Evolutionary conservation across 1,284 basidiomycete genomes (phyloP).

Genomic region (Phenoliferia sp.): DNA sequence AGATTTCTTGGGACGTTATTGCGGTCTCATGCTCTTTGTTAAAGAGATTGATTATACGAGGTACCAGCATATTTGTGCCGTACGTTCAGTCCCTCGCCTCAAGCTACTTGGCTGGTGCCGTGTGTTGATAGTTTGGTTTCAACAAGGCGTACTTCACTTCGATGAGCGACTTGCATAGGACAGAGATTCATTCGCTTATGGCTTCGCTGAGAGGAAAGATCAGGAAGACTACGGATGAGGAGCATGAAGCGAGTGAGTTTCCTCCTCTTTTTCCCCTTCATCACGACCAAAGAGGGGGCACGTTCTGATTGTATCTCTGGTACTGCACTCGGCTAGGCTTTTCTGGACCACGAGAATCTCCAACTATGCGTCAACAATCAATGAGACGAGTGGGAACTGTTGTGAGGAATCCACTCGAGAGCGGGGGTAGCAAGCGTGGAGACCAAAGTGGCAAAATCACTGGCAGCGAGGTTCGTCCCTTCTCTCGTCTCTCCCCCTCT

Average conservation of each 20-base stretch:
- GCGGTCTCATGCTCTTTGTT: slow-evolving; percentile 84
- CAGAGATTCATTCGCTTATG: slow-evolving; percentile 72
- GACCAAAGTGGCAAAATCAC: slow-evolving; percentile 55
- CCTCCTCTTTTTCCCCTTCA: neutral
- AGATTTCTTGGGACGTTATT: slow-evolving; percentile 75
- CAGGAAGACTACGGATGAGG: slow-evolving; percentile 65
- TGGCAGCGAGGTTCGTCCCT: slow-evolving; percentile 57
- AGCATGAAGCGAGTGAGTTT: slow-evolving; percentile 57
- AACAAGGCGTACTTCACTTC: slow-evolving; percentile 78
- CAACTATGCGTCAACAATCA: slow-evolving; percentile 43
- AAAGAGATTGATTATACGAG: slow-evolving; percentile 87
- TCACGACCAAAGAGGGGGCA: neutral
- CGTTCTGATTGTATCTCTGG: neutral
- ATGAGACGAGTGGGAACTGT: slow-evolving; percentile 43
- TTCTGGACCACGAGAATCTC: slow-evolving; percentile 10
- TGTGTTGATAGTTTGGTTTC: slow-evolving; percentile 1
- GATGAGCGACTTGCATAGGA: slow-evolving; percentile 69
- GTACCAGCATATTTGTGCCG: slow-evolving; percentile 81
- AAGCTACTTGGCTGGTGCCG: neutral
- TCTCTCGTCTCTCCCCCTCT: no score
- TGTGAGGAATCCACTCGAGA: slow-evolving; percentile 38
- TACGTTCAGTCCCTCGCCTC: slow-evolving; percentile 46
- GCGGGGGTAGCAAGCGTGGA: slow-evolving; percentile 47
- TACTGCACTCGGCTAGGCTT: slow-evolving; percentile 9
- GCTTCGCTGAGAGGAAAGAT: slow-evolving; percentile 57